Evolutionary conservation across 2,329 filamentous ascomycete genomes (phyloP).

Genomic region (Botrytis paeoniae): DNA sequence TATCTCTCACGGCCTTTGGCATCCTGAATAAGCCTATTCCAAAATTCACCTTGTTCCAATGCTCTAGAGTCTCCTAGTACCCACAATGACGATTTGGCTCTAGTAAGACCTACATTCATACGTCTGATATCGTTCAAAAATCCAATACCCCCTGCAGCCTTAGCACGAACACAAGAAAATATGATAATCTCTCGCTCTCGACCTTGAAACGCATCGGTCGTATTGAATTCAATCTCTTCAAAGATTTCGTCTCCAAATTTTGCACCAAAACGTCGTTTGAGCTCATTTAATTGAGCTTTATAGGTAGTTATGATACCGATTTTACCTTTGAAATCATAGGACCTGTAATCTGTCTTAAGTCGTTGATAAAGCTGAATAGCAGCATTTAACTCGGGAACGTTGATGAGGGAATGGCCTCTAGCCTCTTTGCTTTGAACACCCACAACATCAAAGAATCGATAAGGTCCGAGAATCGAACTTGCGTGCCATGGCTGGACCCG

Average conservation of each 20-base stretch:
- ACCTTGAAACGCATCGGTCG: constrained; percentile 96
- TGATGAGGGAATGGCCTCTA: constrained; percentile 85
- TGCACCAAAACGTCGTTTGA: constrained; percentile 70
- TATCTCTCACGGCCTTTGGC: constrained; percentile 72
- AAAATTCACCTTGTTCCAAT: constrained; percentile 83
- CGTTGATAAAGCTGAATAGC: constrained; percentile 82
- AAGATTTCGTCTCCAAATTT: constrained; percentile 73
- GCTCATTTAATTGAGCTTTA: constrained; percentile 82
- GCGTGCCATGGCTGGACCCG: constrained; percentile 82
- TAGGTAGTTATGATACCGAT: constrained; percentile 98
- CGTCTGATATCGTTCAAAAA: constrained; percentile 97
- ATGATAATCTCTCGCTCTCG: constrained; percentile 98
- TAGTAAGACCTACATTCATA: constrained; percentile 98
- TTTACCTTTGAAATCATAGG: constrained; percentile 71
- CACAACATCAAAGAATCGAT: constrained; percentile 94
- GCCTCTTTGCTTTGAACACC: constrained; percentile 80
- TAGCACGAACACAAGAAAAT: constrained; percentile 95
- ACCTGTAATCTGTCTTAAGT: constrained; percentile 67
- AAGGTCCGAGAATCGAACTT: constrained; percentile 78
- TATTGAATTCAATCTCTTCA: constrained; percentile 91
- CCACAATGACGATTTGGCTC: constrained; percentile 95
- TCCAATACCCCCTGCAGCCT: constrained; percentile 89
- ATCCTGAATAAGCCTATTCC: constrained; percentile 82
- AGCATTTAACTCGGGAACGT: constrained; percentile 80
- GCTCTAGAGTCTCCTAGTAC: constrained; percentile 90